Evolutionary conservation across 208 protist genomes (phyloP), one percentile per base, ranked within the genome.

Genomic region (Leishmania major): DNA sequence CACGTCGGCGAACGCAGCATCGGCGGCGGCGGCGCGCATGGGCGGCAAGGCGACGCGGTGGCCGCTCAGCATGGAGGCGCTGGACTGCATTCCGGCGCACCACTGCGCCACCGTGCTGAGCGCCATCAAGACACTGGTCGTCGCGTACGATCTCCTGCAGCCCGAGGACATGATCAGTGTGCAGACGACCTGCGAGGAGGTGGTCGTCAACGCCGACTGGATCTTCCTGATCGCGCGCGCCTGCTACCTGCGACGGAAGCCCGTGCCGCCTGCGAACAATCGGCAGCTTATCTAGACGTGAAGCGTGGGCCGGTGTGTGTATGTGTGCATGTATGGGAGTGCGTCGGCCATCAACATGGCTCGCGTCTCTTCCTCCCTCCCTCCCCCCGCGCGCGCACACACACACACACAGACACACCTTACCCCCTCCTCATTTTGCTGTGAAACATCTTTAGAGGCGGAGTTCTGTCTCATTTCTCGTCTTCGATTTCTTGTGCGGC

Each of bases 191-290:
- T 85, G 85, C 43, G 89, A 90, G 71, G 96, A 98, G 78, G 77
- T 96, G 66, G 84, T 98, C n/a, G 83, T 73, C 25, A 98, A 98
- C 80, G 93, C 92, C 59, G 94, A 98, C 74, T 96, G 92, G 87
- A 78, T 98, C 4, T 92, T 96, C 76, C 64, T 94, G 57, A 91
- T 96, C 49, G 93, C 92, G 45, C 86, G 91, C 3, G 88, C 90
- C 43, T 95, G 88, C 85, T 93, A 97, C 77, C 70, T 90, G 78
- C 90, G 88, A 3, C 91, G 94, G 2, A 92, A 91, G 78, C 94
- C 94, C 11, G 47, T 84, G 13, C 85, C 95, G 35, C 93, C 92
- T 0, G 86, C 80, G 25, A 95, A 97, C 81, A 97, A 96, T 74
- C 90, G 91, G 5, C 76, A 87, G 53, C 51, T 67, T 5, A 47